Evolutionary conservation across 179 eudicot genomes (phyloP), one percentile per base, ranked within the genome.

Genomic region (Patellifolia procumbens): DNA sequence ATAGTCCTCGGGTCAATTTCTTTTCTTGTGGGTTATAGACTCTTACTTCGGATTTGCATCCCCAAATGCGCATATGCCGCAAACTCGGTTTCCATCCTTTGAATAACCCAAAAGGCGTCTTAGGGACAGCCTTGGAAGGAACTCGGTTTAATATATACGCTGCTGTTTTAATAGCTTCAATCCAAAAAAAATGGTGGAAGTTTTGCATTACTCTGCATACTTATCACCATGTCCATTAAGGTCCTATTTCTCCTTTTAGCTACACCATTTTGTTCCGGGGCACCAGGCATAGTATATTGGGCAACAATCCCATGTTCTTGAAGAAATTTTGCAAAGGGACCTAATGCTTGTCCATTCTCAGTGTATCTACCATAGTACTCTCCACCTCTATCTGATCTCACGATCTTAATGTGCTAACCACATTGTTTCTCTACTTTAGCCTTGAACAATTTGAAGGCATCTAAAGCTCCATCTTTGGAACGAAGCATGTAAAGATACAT

Each of bases 311-410:
- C 35, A 10, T 63, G 1, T 39, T 63, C 68, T 63, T 24, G 45
- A 56, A 77, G 75, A 68, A 77, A 77, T 61, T 77, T 77, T 3
- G 60, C n/a, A n/a, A n/a, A n/a, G n/a, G n/a, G n/a, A n/a, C n/a
- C n/a, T n/a, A n/a, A n/a, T n/a, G n/a, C n/a, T 75, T 75, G 71
- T 46, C 78, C 78, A 24, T 45, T 65, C 58, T 63, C 78, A 9
- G 58, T 64, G 60, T 63, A 63, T 34, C 42, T 37, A 37, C 42
- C 42, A 37, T 37, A 37, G 7, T 37, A 37, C 7, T 37, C 42
- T 37, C 42, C 68, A 24, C 31, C 35, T 32, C 6, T 26, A 63
- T 28, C 35, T 28, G 68, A 63, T 63, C 68, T 63, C 17, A 63
- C 34, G 42, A 70, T 55, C 16, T 72, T 72, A 26, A 58, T 72